Evolutionary conservation across 768 basidiomycete species (phyloP), one percentile per base, ranked within the genome.

Genomic region (Xerocomellus dryophilus): DNA sequence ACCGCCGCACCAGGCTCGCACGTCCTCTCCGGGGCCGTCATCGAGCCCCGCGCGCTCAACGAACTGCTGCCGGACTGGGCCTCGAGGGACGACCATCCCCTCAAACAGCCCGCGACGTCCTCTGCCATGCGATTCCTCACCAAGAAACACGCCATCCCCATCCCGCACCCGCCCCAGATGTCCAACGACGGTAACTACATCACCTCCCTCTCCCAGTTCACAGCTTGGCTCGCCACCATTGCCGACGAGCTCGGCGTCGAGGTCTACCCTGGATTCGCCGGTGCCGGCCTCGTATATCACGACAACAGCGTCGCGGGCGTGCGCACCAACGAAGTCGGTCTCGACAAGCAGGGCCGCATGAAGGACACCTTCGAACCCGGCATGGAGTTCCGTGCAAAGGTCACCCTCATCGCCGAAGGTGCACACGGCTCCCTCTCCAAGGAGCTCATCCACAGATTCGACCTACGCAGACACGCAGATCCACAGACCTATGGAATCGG

Each of bases 101-200:
- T 98, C 18, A 85, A 79, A 21, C 90, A 90, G 63, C 83, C 84
- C 0, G 92, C 93, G 0, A 85, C 81, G 0, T 84, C 82, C 25
- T 89, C 87, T 21, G 71, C 76, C 11, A 98, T 99, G 96, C 83
- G 90, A 40, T 92, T 84, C 66, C 78, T 99, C 58, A 94, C 95
- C 11, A 55, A 76, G 18, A 82, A 76, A 15, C 66, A 67, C 50
- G 81, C 88, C 11, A 73, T 94, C 56, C 93, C 92, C 12, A 83
- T 98, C 43, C 97, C 93, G 0, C 95, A 98, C 66, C 96, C 97
- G 4, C 95, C 96, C 0, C 95, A 98, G 71, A 99, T 99, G 97
- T 76, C 78, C 64, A 97, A 97, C 77, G 81, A 87, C 27, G 88
- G 95, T 44, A 99, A 98, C 73, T 98, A 92, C 70, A 85, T 98